Evolutionary conservation across 305 asterid species (phyloP).

Genomic region (Fraxinus albicans): DNA sequence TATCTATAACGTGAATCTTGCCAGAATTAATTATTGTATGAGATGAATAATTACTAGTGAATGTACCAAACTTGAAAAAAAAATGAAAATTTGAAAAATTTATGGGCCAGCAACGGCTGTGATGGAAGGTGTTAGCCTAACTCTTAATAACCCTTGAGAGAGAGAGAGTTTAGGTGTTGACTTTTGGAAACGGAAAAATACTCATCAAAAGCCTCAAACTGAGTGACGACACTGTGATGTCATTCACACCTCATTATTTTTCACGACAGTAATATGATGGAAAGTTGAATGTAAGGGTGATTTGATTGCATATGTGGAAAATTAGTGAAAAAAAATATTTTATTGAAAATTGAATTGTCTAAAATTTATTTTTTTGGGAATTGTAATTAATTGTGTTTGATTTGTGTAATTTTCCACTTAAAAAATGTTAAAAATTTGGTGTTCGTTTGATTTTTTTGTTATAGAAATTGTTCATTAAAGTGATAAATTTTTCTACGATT

Average conservation of each 20-base stretch:
- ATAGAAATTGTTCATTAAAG: too few species aligned
- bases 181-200: constrained; percentile 36
- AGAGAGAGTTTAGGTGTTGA: constrained; percentile 28
- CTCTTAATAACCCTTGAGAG: not conserved
- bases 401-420: too few species aligned
- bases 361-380: too few species aligned
- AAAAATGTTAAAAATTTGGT: too few species aligned
- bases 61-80: not conserved
- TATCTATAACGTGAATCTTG: not conserved
- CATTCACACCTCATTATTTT: not conserved
- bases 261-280: not conserved
- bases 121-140: constrained; percentile 9
- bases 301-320: too few species aligned
- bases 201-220: constrained; percentile 37
- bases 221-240: constrained; percentile 17
- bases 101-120: constrained; percentile 12
- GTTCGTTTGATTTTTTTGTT: too few species aligned
- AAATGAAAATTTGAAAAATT: not conserved
- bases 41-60: not conserved
- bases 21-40: not conserved
- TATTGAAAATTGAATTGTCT: too few species aligned
- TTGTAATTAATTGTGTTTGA: too few species aligned
- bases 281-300: not conserved
- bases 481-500: too few species aligned
- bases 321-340: too few species aligned